These are phyloP conservation scores for Xylaria hypoxylon DNA, from an alignment of 2,329 filamentous ascomycete genomes.

Conservation along the genomic window DNA sequence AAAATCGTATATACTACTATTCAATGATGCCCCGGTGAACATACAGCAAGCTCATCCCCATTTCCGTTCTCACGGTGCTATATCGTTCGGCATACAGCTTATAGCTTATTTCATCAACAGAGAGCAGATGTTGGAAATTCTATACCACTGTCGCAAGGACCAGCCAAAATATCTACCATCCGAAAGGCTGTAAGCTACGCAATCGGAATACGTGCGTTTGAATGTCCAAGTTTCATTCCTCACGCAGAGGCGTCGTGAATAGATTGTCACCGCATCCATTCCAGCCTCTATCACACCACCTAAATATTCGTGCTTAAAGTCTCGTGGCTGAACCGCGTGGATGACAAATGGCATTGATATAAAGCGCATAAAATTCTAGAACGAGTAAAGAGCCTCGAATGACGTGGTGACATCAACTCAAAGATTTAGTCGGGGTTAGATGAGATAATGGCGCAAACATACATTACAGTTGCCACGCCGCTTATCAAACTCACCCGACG, in stretches of 20 bases:
- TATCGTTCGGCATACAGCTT: neutral
- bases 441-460: neutral
- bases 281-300: neutral
- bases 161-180: neutral
- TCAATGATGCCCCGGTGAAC: neutral
- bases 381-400: slow-evolving; percentile 8
- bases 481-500: neutral
- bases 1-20: neutral
- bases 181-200: neutral
- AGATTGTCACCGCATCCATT: neutral
- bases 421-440: slow-evolving; percentile 7
- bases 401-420: neutral
- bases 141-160: neutral
- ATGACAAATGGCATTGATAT: neutral
- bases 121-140: neutral
- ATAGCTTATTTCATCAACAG: neutral
- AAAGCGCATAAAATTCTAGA: neutral
- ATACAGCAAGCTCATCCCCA: neutral
- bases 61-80: neutral
- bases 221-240: slow-evolving; percentile 1
- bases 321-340: neutral
- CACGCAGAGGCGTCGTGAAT: neutral
- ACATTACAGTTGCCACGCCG: neutral
- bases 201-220: neutral
- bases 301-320: neutral